Percentiles rank a stretch among this genome's conserved stretches.
Conservation (phyloP, 768 basidiomycete species). For the Termitomyces sp. region DNA sequence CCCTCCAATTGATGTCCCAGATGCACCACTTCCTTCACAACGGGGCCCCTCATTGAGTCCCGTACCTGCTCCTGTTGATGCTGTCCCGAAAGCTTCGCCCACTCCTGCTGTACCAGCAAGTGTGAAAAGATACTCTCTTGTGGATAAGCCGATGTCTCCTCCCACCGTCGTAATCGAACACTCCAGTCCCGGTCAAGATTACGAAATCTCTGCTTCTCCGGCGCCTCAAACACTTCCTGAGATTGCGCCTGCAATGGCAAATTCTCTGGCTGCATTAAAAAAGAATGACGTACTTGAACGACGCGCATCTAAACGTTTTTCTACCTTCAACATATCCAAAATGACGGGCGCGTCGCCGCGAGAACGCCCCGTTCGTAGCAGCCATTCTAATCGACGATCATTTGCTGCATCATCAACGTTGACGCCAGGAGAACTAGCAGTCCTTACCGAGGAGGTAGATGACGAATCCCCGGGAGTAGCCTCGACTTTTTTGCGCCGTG, state of each 20-base stretch:
- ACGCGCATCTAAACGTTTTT: conserved; percentile 93
- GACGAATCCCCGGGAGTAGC: conserved; percentile 33
- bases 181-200: conserved; percentile 35
- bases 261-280: conserved; percentile 84
- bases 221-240: conserved; percentile 32
- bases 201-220: conserved; percentile 30
- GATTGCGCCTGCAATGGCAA: conserved; percentile 59
- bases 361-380: conserved; percentile 41
- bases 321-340: conserved; percentile 89
- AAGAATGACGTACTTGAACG: conserved; percentile 83
- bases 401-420: conserved; percentile 57
- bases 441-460: conserved; percentile 63
- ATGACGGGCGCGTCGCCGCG: conserved; percentile 65
- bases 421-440: conserved; percentile 68
- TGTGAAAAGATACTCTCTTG: conserved; percentile 76
- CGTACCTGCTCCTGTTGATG: conserved; percentile 5
- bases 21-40: conserved; percentile 3
- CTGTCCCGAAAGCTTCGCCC: conserved; percentile 20
- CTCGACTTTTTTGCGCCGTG: conserved; percentile 19
- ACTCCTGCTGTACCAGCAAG: conserved; percentile 50
- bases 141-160: conserved; percentile 57
- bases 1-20: conserved; percentile 3
- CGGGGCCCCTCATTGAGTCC: conserved; percentile 2
- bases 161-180: conserved; percentile 47
- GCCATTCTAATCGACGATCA: conserved; percentile 59